These are phyloP conservation scores for Diplocarpon rosae DNA, from an alignment of 2,329 filamentous ascomycete genomes.

Conservation along the genomic window DNA sequence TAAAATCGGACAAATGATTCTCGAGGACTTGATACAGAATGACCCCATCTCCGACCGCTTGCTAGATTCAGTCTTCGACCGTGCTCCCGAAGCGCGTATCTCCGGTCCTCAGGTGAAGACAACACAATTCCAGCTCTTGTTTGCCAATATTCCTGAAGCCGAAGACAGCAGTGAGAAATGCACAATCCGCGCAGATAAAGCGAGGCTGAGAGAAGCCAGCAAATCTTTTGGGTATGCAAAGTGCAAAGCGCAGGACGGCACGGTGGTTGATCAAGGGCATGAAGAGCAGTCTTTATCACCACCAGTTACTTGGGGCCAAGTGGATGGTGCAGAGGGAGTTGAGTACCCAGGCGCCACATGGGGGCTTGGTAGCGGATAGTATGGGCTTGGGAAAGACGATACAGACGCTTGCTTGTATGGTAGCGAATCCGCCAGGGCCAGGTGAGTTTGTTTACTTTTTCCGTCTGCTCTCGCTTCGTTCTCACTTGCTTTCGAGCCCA, in stretches of 20 bases:
- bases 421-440: conserved; percentile 29
- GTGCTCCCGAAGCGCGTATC: conserved; percentile 15
- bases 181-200: conserved; percentile 27
- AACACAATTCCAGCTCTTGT: conserved; percentile 18
- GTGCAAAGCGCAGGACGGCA: conserved; percentile 26
- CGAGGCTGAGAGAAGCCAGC: conserved; percentile 29
- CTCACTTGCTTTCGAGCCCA: neutral
- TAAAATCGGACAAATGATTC: conserved; percentile 13
- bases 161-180: conserved; percentile 4
- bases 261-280: conserved; percentile 39
- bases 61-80: conserved; percentile 14
- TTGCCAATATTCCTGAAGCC: conserved; percentile 20
- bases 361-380: conserved; percentile 48
- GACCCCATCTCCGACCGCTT: conserved; percentile 19
- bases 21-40: conserved; percentile 13
- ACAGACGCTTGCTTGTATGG: conserved; percentile 31
- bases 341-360: conserved; percentile 28
- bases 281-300: conserved; percentile 33
- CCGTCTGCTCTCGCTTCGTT: neutral
- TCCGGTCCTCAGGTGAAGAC: conserved; percentile 12
- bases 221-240: conserved; percentile 32
- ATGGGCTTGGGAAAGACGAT: conserved; percentile 59
- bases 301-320: conserved; percentile 39
- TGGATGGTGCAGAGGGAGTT: conserved; percentile 46
- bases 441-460: neutral